Conservation (phyloP, 768 basidiomycete genomes). For the Macrolepiota albuminosa region DNA sequence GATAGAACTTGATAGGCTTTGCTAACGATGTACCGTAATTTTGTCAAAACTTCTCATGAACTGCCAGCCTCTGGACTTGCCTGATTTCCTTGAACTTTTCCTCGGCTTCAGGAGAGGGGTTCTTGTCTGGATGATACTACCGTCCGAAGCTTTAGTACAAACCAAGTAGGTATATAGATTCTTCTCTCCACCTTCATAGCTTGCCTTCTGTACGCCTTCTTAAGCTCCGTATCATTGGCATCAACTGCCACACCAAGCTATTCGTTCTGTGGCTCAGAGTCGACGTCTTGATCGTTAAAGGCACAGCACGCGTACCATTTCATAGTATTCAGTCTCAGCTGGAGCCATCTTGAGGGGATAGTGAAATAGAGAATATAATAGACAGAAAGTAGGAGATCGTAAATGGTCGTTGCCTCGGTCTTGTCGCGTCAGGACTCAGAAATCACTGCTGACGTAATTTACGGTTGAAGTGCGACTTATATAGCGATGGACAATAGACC, state of each 20-base stretch:
- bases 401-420: constrained; percentile 7
- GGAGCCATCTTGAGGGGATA: constrained; percentile 54
- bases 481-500: too few species aligned
- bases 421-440: neutral
- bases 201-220: constrained; percentile 93
- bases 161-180: neutral
- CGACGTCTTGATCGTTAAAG: neutral
- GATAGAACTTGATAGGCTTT: constrained; percentile 95
- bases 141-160: neutral
- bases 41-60: neutral
- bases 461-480: too few species aligned
- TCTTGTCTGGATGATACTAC: constrained; percentile 95
- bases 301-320: constrained; percentile 48
- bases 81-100: constrained; percentile 97
- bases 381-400: constrained; percentile 7
- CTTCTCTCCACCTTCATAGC: constrained; percentile 71
- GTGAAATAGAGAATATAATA: constrained; percentile 10
- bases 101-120: constrained; percentile 86
- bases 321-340: constrained; percentile 89
- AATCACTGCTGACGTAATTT: constrained; percentile 10
- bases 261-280: constrained; percentile 1
- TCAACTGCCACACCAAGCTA: constrained; percentile 72
- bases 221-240: constrained; percentile 75
- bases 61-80: constrained; percentile 29
- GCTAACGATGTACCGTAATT: constrained; percentile 30